A percentile compares a stretch with the other conserved stretches of the same genome.
phyloP scores from a whole-genome alignment of 306 rosid genomes.

The Rosa lucieae region DNA sequence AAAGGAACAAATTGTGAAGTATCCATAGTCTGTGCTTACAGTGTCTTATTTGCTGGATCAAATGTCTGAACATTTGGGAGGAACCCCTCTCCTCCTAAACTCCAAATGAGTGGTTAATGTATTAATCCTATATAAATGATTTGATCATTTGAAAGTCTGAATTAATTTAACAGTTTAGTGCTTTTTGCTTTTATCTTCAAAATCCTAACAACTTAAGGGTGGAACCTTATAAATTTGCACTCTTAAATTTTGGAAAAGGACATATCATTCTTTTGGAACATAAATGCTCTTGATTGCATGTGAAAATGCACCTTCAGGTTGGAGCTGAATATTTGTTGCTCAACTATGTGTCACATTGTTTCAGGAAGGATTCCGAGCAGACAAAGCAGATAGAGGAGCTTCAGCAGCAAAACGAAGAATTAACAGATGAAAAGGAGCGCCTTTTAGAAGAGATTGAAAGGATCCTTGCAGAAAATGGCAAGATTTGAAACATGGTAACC shows the following conservation, averaged over 20 bases:
- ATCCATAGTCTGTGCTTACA: background rate
- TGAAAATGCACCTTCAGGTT: background rate
- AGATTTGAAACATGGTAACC: conserved; percentile 31
- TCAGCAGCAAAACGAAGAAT: conserved; percentile 84
- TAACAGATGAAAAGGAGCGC: conserved; percentile 76
- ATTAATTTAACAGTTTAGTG: background rate
- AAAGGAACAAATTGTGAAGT: background rate
- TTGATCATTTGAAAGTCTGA: background rate
- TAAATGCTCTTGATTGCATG: background rate
- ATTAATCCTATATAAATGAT: background rate
- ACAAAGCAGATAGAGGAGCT: conserved; percentile 95
- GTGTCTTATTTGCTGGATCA: background rate
- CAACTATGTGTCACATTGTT: conserved; percentile 10
- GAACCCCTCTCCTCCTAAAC: background rate
- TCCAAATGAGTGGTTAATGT: background rate
- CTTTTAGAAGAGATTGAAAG: conserved; percentile 83
- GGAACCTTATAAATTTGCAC: background rate
- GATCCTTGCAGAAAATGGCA: conserved; percentile 59
- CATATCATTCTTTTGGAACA: background rate
- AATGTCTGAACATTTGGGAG: background rate
- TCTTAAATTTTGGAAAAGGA: background rate
- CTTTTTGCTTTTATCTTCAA: background rate
- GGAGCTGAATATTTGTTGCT: background rate
- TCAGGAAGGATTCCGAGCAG: conserved; percentile 98
- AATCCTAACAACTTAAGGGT: background rate